A percentile compares a stretch with the other conserved stretches of the same genome.
Evolutionary conservation across 352 stramenopile species (phyloP).

Genomic region (Globisporangium recalcitrans): DNA sequence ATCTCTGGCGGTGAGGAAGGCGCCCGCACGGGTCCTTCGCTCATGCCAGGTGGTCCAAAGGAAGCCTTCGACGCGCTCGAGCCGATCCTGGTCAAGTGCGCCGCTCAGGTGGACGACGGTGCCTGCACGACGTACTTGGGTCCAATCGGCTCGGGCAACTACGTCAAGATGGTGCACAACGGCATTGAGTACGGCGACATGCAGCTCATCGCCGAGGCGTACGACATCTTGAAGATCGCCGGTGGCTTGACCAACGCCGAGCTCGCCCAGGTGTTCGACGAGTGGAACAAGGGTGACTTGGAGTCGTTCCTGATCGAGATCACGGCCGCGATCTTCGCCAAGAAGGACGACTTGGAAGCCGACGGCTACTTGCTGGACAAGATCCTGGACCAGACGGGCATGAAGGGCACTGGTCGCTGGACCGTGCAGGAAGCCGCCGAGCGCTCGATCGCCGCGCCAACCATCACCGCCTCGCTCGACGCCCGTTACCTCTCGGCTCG

Average conservation of each 20-base stretch:
- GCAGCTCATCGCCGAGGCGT: constrained; percentile 98
- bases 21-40: constrained; percentile 94
- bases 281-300: constrained; percentile 97
- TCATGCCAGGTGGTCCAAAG: constrained; percentile 97
- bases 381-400: constrained; percentile 98
- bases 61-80: constrained; percentile 96
- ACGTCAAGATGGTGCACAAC: constrained; percentile 99
- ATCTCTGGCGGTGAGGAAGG: constrained; percentile 98
- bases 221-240: constrained; percentile 95
- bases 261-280: constrained; percentile 90
- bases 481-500: constrained; percentile 93
- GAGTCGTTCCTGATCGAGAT: constrained; percentile 99
- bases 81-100: constrained; percentile 96
- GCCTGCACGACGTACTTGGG: constrained; percentile 97
- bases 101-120: constrained; percentile 92
- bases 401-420: constrained; percentile 98
- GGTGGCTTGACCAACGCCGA: constrained; percentile 90
- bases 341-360: constrained; percentile 93
- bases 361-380: constrained; percentile 91
- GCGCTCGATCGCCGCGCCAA: constrained; percentile 93
- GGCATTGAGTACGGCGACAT: constrained; percentile 99
- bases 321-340: constrained; percentile 95
- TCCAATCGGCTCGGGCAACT: constrained; percentile 95
- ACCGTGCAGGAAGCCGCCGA: constrained; percentile 95
- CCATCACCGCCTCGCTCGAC: constrained; percentile 97